These are phyloP conservation scores for Vitis cinerea DNA, from an alignment of 164 flowering plant genomes.

Conservation along the genomic window DNA sequence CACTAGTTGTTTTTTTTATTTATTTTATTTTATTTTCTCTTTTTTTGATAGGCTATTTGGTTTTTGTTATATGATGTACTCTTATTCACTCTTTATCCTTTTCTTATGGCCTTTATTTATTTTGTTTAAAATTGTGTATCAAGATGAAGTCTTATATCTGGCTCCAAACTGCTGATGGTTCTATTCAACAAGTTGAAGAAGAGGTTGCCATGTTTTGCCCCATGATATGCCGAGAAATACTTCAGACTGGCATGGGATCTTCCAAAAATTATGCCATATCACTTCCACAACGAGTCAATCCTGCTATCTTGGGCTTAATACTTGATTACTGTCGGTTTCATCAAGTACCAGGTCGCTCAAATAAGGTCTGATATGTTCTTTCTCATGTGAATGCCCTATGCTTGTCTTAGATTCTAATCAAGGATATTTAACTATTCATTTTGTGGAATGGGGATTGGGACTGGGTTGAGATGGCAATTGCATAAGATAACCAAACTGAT, in stretches of 20 bases:
- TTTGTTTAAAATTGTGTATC: not conserved
- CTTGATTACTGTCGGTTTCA: constrained; percentile 95
- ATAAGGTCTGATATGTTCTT: constrained; percentile 54
- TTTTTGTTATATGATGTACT: not conserved
- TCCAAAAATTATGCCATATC: constrained; percentile 77
- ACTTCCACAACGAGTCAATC: constrained; percentile 83
- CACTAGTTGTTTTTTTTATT: not conserved
- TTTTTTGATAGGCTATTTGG: not conserved
- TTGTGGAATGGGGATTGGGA: too few relatives aligned
- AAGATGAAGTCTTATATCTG: constrained; percentile 88
- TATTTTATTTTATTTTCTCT: not conserved
- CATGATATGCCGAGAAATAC: constrained; percentile 71
- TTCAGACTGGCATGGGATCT: constrained; percentile 75
- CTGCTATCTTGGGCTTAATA: constrained; percentile 65
- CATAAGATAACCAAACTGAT: not conserved
- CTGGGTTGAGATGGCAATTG: too few relatives aligned
- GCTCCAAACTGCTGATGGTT: constrained; percentile 93
- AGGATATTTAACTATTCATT: too few relatives aligned
- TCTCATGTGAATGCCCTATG: not conserved
- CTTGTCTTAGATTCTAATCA: not conserved
- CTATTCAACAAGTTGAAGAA: constrained; percentile 93
- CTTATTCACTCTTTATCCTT: not conserved
- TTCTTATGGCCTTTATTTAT: not conserved
- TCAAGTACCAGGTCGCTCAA: constrained; percentile 87
- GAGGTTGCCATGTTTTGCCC: constrained; percentile 96